phyloP scores from a whole-genome alignment of 2,329 filamentous ascomycete genomes.

The Pseudohalonectria lignicola region DNA sequence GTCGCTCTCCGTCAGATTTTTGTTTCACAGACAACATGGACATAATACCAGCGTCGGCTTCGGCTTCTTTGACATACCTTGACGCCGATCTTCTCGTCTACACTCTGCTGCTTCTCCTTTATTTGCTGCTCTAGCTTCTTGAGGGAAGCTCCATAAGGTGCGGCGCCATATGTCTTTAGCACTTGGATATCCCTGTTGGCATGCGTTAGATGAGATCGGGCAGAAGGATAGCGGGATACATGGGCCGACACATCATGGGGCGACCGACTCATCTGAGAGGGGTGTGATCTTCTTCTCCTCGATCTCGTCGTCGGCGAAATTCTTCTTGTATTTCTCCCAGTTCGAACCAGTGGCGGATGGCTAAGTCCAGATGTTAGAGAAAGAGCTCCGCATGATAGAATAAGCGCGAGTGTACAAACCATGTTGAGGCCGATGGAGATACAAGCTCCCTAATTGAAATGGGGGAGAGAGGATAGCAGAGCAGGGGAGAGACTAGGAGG shows the following conservation, averaged over 20 bases:
- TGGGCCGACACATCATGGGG: too few relatives aligned
- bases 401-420: too few relatives aligned
- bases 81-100: conserved; percentile 96
- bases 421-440: too few relatives aligned
- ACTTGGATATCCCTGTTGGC: conserved; percentile 86
- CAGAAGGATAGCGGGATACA: too few relatives aligned
- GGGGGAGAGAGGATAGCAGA: neutral
- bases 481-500: neutral
- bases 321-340: conserved; percentile 99
- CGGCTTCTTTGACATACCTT: too few relatives aligned
- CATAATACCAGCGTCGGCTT: too few relatives aligned
- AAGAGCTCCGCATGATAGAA: neutral
- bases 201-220: conserved; percentile 16
- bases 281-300: conserved; percentile 99
- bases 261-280: conserved; percentile 81
- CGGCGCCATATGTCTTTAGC: conserved; percentile 95
- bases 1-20: conserved; percentile 6
- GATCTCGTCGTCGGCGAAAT: conserved; percentile 89
- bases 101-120: conserved; percentile 96
- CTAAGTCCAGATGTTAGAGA: conserved; percentile 48
- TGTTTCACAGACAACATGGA: too few relatives aligned
- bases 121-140: conserved; percentile 99
- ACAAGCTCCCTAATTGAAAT: too few relatives aligned
- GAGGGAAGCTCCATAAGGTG: conserved; percentile 83
- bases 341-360: conserved; percentile 85